Evolutionary conservation across 305 asterid species (phyloP), one percentile per base, ranked within the genome.

Genomic region (Fraxinus albicans): DNA sequence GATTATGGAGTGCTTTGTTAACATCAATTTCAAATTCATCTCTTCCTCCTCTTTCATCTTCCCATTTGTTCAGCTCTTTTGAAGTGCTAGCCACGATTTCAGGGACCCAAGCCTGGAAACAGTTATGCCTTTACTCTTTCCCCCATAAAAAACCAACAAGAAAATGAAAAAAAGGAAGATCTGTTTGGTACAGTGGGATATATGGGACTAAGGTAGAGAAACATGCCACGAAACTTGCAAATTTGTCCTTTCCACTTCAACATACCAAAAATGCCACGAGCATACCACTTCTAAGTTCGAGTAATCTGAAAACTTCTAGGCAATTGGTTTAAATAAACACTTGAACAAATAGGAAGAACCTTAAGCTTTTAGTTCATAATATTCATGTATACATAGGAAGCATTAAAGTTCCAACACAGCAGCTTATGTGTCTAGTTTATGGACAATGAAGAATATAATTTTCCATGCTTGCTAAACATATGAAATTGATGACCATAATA

Each of bases 21-120:
- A 86, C 92, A 17, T 92, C 96, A n/a, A 91, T 23, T 83, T 91
- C 96, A 2, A 91, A 79, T 44, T 91, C 91, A 21, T 72, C 86
- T 36, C 82, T 82, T 38, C 76, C 91, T 42, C 70, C 84, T 85
- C 87, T 80, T 80, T 76, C 33, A 23, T 76, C 83, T 34, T 47
- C 79, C 83, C 83, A 80, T 21, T 73, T 80, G 27, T 47, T 73
- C 25, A 80, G 73, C 17, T 74, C 69, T 67, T 33, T 73, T 34
- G 29, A 19, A 47, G 79, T 73, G 77, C 60, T 80, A 53, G 72
- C 53, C 27, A 80, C 83, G 31, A 80, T 80, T 29, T 80, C 79
- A 8, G 83, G 83, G 50, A 80, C 83, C 83, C 83, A 80, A 29
- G 47, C 79, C 83, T 73, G 83, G 36, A 80, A 72, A 42, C 79